These are phyloP conservation scores for Potentilla sterilis DNA, from an alignment of 306 rosid genomes.

Conservation along the genomic window DNA sequence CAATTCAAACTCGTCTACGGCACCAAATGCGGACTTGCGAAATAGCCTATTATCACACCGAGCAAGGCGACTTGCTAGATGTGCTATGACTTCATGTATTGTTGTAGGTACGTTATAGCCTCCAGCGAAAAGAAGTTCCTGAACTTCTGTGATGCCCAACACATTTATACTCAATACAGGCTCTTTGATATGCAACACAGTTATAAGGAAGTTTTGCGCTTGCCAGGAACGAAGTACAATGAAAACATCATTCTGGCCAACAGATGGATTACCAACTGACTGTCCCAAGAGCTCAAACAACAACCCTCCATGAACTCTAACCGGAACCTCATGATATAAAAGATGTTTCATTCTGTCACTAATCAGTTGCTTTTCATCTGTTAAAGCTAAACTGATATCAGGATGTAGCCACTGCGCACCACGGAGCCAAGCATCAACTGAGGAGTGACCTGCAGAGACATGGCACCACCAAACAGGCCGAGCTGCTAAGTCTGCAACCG, in stretches of 20 bases:
- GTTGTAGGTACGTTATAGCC: conserved; percentile 75
- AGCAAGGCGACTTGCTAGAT: conserved; percentile 68
- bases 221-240: conserved; percentile 94
- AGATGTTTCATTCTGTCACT: conserved; percentile 91
- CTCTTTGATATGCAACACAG: conserved; percentile 80
- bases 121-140: conserved; percentile 87
- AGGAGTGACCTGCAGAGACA: conserved; percentile 69
- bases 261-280: conserved; percentile 79
- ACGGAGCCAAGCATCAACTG: conserved; percentile 62
- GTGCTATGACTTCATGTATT: conserved; percentile 87
- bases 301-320: conserved; percentile 88
- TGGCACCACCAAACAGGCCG: conserved; percentile 98
- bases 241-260: conserved; percentile 78
- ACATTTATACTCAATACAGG: conserved; percentile 50
- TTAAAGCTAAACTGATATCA: conserved; percentile 75
- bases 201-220: conserved; percentile 77
- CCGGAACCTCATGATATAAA: conserved; percentile 94
- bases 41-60: conserved; percentile 97
- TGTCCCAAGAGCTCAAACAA: conserved; percentile 95
- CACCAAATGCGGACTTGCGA: conserved; percentile 86
- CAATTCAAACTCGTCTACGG: conserved; percentile 85
- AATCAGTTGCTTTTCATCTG: conserved; percentile 73
- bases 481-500: conserved; percentile 85
- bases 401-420: conserved; percentile 84
- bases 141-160: conserved; percentile 85